phyloP scores from a whole-genome alignment of 2,329 filamentous ascomycete species.

The Cryphonectria japonica region DNA sequence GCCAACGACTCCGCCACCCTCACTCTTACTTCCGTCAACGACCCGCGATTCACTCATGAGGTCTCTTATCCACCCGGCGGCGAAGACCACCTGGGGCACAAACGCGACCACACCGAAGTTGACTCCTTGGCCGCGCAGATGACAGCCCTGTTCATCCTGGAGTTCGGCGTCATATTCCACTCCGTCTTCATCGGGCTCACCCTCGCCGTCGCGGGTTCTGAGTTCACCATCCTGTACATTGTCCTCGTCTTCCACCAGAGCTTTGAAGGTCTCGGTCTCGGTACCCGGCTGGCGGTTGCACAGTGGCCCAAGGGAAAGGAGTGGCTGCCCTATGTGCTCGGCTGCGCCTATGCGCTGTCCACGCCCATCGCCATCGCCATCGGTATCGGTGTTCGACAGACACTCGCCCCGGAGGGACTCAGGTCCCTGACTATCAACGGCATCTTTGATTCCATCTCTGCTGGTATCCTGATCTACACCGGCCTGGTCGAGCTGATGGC shows the following conservation, averaged over 20 bases:
- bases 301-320: slow-evolving; percentile 47
- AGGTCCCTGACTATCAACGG: slow-evolving; percentile 50
- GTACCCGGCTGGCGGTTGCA: slow-evolving; percentile 61
- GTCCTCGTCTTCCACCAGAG: slow-evolving; percentile 67
- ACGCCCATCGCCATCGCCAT: slow-evolving; percentile 56
- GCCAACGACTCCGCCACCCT: background rate
- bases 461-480: slow-evolving; percentile 55
- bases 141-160: slow-evolving; percentile 52
- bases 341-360: slow-evolving; percentile 52
- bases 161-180: slow-evolving; percentile 67
- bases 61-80: slow-evolving; percentile 29
- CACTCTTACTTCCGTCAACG: background rate
- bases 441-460: slow-evolving; percentile 50
- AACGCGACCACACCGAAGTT: slow-evolving; percentile 27
- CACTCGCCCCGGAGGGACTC: slow-evolving; percentile 42
- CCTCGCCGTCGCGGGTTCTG: slow-evolving; percentile 59
- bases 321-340: slow-evolving; percentile 55
- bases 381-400: slow-evolving; percentile 45
- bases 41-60: slow-evolving; percentile 24
- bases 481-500: slow-evolving; percentile 54
- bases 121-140: slow-evolving; percentile 46
- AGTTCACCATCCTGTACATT: slow-evolving; percentile 61
- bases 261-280: slow-evolving; percentile 66
- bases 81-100: slow-evolving; percentile 30
- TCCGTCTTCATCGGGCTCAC: slow-evolving; percentile 67